Conservation (phyloP, 2,329 filamentous ascomycete genomes). For the Paraphoma chrysanthemicola region DNA sequence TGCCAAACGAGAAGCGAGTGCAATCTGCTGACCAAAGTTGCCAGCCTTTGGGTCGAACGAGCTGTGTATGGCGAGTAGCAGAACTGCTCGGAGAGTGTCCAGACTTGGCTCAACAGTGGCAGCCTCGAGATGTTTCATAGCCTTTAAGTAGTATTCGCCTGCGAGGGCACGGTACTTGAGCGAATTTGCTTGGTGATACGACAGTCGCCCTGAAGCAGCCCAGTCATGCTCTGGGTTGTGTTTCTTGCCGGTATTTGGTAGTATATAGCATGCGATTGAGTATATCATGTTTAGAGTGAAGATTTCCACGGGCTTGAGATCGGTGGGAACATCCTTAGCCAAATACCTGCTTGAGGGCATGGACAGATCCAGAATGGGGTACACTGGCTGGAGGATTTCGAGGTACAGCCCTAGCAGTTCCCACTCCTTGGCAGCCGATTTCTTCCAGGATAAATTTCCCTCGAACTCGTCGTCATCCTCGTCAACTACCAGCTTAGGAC, state of each 20-base stretch:
- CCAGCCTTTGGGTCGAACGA: constrained; percentile 44
- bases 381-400: constrained; percentile 35
- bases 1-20: constrained; percentile 43
- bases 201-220: constrained; percentile 32
- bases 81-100: constrained; percentile 38
- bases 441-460: constrained; percentile 25
- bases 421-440: constrained; percentile 30
- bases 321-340: constrained; percentile 21
- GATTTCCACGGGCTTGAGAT: constrained; percentile 32
- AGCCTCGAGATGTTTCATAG: constrained; percentile 41
- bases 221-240: constrained; percentile 26
- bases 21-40: constrained; percentile 46
- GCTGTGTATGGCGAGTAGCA: constrained; percentile 45
- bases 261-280: constrained; percentile 42
- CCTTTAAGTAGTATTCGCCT: constrained; percentile 32
- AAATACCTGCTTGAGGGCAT: constrained; percentile 29
- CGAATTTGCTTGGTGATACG: constrained; percentile 37
- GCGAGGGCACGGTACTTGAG: constrained; percentile 39
- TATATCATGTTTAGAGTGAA: constrained; percentile 47
- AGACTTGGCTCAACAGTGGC: constrained; percentile 42
- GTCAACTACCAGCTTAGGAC: constrained; percentile 19
- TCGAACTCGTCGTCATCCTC: constrained; percentile 33
- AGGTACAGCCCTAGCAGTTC: constrained; percentile 42
- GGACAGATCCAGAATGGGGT: constrained; percentile 37
- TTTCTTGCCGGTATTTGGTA: constrained; percentile 33